A percentile compares a stretch with the other conserved stretches of the same genome.
Evolutionary conservation across 441 rosid genomes (phyloP).

Genomic region (Gossypium lobatum): DNA sequence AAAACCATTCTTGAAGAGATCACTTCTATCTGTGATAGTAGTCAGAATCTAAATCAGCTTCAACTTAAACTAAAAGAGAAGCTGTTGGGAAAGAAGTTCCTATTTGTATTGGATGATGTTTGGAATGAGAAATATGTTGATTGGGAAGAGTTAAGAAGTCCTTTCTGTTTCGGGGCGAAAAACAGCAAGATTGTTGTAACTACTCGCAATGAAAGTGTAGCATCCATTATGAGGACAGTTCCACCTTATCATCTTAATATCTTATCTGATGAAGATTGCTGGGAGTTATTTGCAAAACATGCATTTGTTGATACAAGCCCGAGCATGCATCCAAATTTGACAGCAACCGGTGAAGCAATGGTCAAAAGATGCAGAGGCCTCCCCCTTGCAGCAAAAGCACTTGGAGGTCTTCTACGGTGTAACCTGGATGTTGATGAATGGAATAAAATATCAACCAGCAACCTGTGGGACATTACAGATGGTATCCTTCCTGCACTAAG

Average conservation of each 20-base stretch:
- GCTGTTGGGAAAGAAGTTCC: background rate
- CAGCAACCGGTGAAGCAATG: background rate
- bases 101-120: background rate
- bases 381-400: background rate
- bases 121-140: background rate
- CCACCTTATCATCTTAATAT: background rate
- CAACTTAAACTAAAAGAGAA: background rate
- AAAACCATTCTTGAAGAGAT: background rate
- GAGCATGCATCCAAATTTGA: background rate
- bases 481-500: background rate
- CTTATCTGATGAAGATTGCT: background rate
- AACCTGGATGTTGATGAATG: background rate
- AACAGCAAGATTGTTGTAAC: conserved; percentile 2
- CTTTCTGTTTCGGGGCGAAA: background rate
- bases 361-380: conserved; percentile 1
- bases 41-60: background rate
- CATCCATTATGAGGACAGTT: background rate
- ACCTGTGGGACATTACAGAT: background rate
- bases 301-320: background rate
- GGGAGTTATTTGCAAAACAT: background rate
- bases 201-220: background rate
- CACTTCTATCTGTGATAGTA: background rate
- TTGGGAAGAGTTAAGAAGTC: background rate
- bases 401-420: background rate
- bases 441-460: background rate